Percentiles rank a stretch among this genome's conserved stretches.
Evolutionary conservation across 371 early-diverging fungal species (phyloP).

Genomic region (Mortierella sp.): DNA sequence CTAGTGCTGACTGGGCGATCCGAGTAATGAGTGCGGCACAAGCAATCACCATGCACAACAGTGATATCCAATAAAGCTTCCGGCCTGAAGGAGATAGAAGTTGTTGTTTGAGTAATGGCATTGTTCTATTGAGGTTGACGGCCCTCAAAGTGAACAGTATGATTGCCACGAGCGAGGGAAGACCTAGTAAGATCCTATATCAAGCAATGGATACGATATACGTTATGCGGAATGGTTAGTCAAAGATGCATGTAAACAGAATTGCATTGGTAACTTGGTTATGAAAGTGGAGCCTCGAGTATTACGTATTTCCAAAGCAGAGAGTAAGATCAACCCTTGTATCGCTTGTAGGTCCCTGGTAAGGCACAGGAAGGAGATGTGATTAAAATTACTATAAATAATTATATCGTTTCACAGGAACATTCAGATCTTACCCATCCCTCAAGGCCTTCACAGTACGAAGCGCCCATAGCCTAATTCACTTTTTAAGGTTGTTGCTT

Average conservation of each 20-base stretch:
- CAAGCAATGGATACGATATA: neutral
- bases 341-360: constrained; percentile 39
- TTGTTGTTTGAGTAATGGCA: neutral
- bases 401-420: neutral
- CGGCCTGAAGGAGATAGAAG: neutral
- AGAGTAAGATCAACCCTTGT: constrained; percentile 27
- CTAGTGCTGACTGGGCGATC: constrained; percentile 13
- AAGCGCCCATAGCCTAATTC: neutral
- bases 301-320: constrained; percentile 36
- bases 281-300: neutral
- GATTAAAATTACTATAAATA: neutral
- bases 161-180: constrained; percentile 28
- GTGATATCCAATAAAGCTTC: constrained; percentile 21
- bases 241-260: too few relatives aligned
- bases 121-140: neutral
- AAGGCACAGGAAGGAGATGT: neutral
- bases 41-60: constrained; percentile 7
- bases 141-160: constrained; percentile 11
- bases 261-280: neutral
- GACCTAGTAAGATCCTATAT: constrained; percentile 26
- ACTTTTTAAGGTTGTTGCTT: neutral
- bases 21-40: constrained; percentile 24
- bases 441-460: neutral
- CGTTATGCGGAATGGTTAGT: too few relatives aligned
- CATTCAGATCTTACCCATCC: constrained; percentile 8